Conservation (phyloP, 108 stramenopile species). For the Stephanodiscus minutulus region DNA sequence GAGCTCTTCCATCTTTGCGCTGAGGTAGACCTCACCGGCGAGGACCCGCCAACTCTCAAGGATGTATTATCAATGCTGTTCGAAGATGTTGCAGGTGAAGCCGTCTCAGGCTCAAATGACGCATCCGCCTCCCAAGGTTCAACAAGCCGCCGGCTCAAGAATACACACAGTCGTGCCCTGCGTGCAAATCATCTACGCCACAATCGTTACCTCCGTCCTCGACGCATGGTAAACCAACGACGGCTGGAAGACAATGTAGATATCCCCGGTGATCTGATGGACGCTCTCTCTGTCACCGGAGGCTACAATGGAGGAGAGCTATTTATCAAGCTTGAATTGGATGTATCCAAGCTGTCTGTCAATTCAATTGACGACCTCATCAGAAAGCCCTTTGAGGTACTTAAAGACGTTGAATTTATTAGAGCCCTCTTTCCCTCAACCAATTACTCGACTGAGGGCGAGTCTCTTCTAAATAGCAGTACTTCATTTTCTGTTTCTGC, state of each 20-base stretch:
- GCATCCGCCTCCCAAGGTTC: neutral
- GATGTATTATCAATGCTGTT: slow-evolving; percentile 20
- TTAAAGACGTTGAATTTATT: slow-evolving; percentile 17
- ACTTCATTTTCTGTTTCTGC: slow-evolving; percentile 28
- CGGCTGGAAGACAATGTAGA: neutral
- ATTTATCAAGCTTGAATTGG: slow-evolving; percentile 26
- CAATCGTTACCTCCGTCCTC: slow-evolving; percentile 34
- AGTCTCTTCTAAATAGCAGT: neutral
- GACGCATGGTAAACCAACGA: slow-evolving; percentile 4
- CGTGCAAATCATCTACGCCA: slow-evolving; percentile 25
- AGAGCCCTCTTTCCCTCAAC: neutral
- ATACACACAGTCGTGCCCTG: slow-evolving; percentile 8
- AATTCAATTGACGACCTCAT: slow-evolving; percentile 10
- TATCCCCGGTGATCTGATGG: slow-evolving; percentile 10
- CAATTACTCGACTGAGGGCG: neutral
- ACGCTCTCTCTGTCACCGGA: slow-evolving; percentile 25
- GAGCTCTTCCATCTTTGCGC: slow-evolving; percentile 36
- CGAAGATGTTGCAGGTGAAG: slow-evolving; percentile 16
- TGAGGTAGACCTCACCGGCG: slow-evolving; percentile 17
- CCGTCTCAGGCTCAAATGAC: neutral
- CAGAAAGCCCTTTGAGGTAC: slow-evolving; percentile 20
- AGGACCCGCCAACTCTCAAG: slow-evolving; percentile 18
- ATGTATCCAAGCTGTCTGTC: slow-evolving; percentile 21
- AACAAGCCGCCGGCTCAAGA: neutral
- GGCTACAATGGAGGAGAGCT: slow-evolving; percentile 21